These are phyloP conservation scores for Saccharum hybrid DNA, from an alignment of 202 grass and related monocot genomes.

Conservation along the genomic window DNA sequence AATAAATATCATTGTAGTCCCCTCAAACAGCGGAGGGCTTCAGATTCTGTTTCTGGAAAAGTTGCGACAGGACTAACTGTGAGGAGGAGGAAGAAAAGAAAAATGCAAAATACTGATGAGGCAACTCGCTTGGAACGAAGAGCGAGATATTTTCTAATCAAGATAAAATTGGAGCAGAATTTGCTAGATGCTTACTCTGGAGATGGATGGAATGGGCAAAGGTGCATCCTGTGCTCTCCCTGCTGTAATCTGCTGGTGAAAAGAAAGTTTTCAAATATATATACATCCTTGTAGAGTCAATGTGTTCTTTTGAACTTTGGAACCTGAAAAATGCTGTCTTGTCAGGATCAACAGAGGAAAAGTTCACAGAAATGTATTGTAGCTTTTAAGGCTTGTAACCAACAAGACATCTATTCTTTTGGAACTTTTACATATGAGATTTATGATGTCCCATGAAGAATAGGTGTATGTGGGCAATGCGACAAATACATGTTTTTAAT, in stretches of 20 bases:
- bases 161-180: slow-evolving; percentile 88
- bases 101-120: slow-evolving; percentile 67
- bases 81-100: slow-evolving; percentile 59
- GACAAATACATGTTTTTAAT: not conserved
- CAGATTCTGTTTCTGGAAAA: slow-evolving; percentile 51
- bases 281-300: slow-evolving; percentile 15
- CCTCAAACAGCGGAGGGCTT: slow-evolving; percentile 37
- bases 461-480: no score
- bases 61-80: slow-evolving; percentile 41
- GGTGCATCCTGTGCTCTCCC: slow-evolving; percentile 49
- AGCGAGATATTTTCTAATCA: slow-evolving; percentile 79
- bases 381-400: slow-evolving; percentile 14
- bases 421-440: not conserved
- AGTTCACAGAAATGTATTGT: not conserved
- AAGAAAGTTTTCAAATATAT: slow-evolving; percentile 37
- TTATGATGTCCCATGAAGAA: no score
- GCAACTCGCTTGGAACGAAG: slow-evolving; percentile 79
- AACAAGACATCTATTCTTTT: not conserved
- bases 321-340: slow-evolving; percentile 3
- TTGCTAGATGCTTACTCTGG: slow-evolving; percentile 91
- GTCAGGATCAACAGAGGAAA: not conserved
- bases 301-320: slow-evolving; percentile 17
- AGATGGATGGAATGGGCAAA: slow-evolving; percentile 96
- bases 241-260: slow-evolving; percentile 13
- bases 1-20: slow-evolving; percentile 53